phyloP scores from a whole-genome alignment of 805 yeast species.

The Nakazawaea ambrosiae region DNA sequence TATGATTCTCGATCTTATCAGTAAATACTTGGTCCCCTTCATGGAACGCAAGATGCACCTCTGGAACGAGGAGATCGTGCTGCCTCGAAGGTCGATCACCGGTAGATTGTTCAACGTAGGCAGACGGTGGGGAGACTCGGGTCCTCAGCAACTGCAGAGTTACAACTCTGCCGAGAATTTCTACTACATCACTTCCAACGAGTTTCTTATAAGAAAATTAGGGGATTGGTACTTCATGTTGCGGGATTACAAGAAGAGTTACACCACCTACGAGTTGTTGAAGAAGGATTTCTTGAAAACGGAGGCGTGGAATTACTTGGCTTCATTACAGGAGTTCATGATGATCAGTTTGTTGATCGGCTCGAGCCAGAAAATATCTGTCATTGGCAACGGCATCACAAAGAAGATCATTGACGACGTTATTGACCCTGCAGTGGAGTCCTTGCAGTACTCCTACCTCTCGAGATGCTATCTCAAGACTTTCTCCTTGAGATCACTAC shows the following conservation, averaged over 20 bases:
- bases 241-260: slow-evolving; percentile 82
- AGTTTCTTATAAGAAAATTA: slow-evolving; percentile 67
- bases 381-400: slow-evolving; percentile 32
- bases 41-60: slow-evolving; percentile 75
- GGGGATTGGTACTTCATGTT: slow-evolving; percentile 93
- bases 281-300: slow-evolving; percentile 72
- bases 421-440: slow-evolving; percentile 58
- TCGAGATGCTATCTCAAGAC: slow-evolving; percentile 65
- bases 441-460: slow-evolving; percentile 65
- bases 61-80: slow-evolving; percentile 81
- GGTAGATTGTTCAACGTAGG: slow-evolving; percentile 67
- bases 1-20: slow-evolving; percentile 40
- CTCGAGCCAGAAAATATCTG: slow-evolving; percentile 29
- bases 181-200: slow-evolving; percentile 58
- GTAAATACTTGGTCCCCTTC: slow-evolving; percentile 59
- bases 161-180: slow-evolving; percentile 48
- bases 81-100: slow-evolving; percentile 70
- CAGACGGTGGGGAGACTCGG: slow-evolving; percentile 41
- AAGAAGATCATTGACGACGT: slow-evolving; percentile 44
- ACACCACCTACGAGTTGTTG: slow-evolving; percentile 73
- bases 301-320: slow-evolving; percentile 74
- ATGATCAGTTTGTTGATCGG: slow-evolving; percentile 66
- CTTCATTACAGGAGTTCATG: slow-evolving; percentile 86
- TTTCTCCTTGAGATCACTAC: slow-evolving; percentile 61
- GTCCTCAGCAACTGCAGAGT: slow-evolving; percentile 20